A percentile compares a stretch with the other conserved stretches of the same genome.
Evolutionary conservation across 2,329 filamentous ascomycete genomes (phyloP).

Genomic region (Monosporascus sp.): DNA sequence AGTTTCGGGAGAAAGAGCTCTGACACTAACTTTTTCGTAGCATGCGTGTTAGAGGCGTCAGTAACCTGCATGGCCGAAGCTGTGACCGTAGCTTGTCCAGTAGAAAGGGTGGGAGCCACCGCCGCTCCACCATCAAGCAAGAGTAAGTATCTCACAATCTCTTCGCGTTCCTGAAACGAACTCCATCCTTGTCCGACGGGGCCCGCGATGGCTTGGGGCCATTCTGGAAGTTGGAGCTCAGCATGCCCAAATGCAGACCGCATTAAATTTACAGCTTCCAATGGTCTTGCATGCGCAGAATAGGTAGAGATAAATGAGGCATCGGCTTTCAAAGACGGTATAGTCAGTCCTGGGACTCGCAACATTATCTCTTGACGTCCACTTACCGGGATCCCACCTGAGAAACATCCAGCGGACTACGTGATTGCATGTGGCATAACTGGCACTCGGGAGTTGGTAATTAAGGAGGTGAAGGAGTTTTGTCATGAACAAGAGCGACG

Average conservation of each 20-base stretch:
- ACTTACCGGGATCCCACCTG: conserved; percentile 75
- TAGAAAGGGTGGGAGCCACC: conserved; percentile 1
- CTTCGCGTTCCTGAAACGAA: conserved; percentile 35
- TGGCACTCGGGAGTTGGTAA: conserved; percentile 62
- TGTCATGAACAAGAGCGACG: conserved; percentile 68
- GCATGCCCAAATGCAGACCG: conserved; percentile 58
- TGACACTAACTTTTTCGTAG: conserved; percentile 45
- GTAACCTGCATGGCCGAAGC: conserved; percentile 15
- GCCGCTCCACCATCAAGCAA: conserved; percentile 37
- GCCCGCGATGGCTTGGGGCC: conserved; percentile 39
- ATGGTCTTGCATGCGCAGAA: conserved; percentile 57
- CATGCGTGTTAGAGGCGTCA: conserved; percentile 34
- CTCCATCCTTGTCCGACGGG: conserved; percentile 44
- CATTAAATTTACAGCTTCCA: conserved; percentile 65
- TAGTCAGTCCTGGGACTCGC: conserved; percentile 9
- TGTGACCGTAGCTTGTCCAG: background rate
- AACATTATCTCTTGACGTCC: background rate
- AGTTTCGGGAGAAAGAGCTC: conserved; percentile 51
- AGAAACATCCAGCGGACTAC: conserved; percentile 77
- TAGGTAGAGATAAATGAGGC: conserved; percentile 60
- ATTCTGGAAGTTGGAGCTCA: conserved; percentile 24
- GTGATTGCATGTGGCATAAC: conserved; percentile 61
- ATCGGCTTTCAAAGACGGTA: conserved; percentile 48
- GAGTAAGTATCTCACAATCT: conserved; percentile 50
- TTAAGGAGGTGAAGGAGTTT: conserved; percentile 62